Evolutionary conservation across 139 green algal species (phyloP), one percentile per base, ranked within the genome.

Genomic region (Chlorella sp.): DNA sequence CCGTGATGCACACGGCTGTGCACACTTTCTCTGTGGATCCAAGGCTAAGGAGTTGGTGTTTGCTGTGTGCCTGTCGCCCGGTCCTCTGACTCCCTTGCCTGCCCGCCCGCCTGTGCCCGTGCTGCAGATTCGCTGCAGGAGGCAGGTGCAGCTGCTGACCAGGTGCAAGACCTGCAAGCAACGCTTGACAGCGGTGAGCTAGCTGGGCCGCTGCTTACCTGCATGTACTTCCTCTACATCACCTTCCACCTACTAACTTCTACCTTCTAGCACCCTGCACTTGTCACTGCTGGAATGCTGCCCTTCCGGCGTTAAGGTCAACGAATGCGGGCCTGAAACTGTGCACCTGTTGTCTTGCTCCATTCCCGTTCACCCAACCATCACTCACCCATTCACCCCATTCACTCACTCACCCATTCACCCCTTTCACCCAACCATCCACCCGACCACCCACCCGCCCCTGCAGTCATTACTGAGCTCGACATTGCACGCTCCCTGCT

Each of bases 391-490:
- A n/a, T n/a, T n/a, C n/a, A n/a, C n/a, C n/a, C n/a, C n/a, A n/a
- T n/a, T n/a, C n/a, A n/a, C n/a, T 57, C 9, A 9, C 9, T 5
- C 5, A 57, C 48, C 5, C 48, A 57, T 57, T 57, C 48, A 16
- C 9, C 48, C 48, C 48, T 9, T 0, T 32, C 76, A 32, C 37
- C 37, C 76, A 32, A 12, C 32, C 32, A 18, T 16, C n/a, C 32
- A 7, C 34, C 30, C 30, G 28, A 15, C 71, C 37, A 32, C 68
- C 68, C 68, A 30, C 68, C 68, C 68, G 32, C 18, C 68, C 69
- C 75, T 81, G 34, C 75, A 81, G 87, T 82, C 16, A 48, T 90
- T 18, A 90, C 87, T 0, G 87, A 90, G 87, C 87, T 90, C 28
- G 60, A 90, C 32, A 86, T 90, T 57, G 79, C 87, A 24, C 77